A percentile compares a stretch with the other conserved stretches of the same genome.
These are phyloP conservation scores for Fusarium anguioides DNA, from an alignment of 2,329 filamentous ascomycete species.

Conservation along the genomic window DNA sequence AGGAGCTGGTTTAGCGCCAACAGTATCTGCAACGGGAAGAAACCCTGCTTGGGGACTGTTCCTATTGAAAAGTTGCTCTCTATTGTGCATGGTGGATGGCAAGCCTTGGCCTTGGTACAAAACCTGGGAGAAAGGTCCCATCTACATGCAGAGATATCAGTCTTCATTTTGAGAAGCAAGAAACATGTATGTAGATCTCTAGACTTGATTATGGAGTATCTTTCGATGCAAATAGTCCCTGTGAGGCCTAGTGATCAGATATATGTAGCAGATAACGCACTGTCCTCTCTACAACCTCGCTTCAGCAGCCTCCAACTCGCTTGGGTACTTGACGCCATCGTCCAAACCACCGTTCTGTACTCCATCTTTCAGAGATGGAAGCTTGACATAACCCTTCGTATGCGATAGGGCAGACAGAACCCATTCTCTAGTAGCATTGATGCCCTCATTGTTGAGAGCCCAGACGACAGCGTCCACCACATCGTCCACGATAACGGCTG, in stretches of 20 bases:
- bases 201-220: neutral
- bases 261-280: neutral
- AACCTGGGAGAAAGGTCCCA: no score
- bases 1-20: constrained; percentile 22
- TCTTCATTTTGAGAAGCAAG: no score
- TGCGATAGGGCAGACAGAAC: constrained; percentile 45
- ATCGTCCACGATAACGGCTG: constrained; percentile 75
- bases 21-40: constrained; percentile 19
- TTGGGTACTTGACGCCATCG: constrained; percentile 31
- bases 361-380: constrained; percentile 35
- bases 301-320: constrained; percentile 38
- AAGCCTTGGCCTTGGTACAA: no score
- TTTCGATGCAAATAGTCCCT: no score
- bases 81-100: neutral
- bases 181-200: neutral
- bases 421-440: constrained; percentile 51
- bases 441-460: constrained; percentile 71
- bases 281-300: constrained; percentile 24
- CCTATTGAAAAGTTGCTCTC: neutral
- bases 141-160: no score
- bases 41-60: neutral
- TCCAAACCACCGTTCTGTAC: neutral
- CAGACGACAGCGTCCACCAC: constrained; percentile 82
- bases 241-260: neutral
- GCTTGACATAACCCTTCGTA: constrained; percentile 44